A percentile compares a stretch with the other conserved stretches of the same genome.
Conservation (phyloP, 164 flowering plant species). For the Annona cherimola region DNA sequence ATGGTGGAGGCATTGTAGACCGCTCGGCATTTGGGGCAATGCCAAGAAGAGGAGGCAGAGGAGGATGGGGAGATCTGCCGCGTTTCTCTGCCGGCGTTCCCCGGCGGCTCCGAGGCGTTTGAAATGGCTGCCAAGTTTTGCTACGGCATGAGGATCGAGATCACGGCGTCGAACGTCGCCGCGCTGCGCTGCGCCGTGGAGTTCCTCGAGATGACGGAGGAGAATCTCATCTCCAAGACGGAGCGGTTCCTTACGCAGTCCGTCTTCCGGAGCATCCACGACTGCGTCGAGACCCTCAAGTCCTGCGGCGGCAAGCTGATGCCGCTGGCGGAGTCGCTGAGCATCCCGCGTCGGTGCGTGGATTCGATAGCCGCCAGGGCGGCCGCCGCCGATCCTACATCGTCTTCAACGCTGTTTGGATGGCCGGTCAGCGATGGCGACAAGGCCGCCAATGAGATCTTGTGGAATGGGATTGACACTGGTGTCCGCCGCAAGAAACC, state of each 20-base stretch:
- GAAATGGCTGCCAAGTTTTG: constrained; percentile 83
- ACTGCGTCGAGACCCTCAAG: too few species aligned
- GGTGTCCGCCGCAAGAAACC: too few species aligned
- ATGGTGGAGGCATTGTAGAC: constrained; percentile 54
- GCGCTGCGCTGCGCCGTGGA: constrained; percentile 86
- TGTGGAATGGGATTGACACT: too few species aligned
- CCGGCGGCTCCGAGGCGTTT: constrained; percentile 71
- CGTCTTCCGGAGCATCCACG: constrained; percentile 42
- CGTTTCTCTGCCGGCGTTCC: constrained; percentile 52
- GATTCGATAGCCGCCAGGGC: too few species aligned
- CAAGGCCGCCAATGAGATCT: too few species aligned
- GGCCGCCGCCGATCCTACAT: too few species aligned
- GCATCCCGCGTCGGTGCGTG: too few species aligned
- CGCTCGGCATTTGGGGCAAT: constrained; percentile 84
- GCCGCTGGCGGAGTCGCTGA: too few species aligned
- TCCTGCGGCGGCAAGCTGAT: too few species aligned
- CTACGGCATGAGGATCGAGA: constrained; percentile 71
- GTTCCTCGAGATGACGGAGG: constrained; percentile 77
- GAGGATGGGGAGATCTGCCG: constrained; percentile 32
- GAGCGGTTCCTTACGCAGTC: constrained; percentile 52
- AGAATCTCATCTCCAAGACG: constrained; percentile 65
- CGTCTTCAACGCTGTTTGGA: too few species aligned
- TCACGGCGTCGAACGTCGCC: constrained; percentile 49
- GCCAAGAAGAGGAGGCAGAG: constrained; percentile 44
- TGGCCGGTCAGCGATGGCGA: too few species aligned